Conservation (phyloP, 2,329 filamentous ascomycete species). For the Fusarium multiceps region DNA sequence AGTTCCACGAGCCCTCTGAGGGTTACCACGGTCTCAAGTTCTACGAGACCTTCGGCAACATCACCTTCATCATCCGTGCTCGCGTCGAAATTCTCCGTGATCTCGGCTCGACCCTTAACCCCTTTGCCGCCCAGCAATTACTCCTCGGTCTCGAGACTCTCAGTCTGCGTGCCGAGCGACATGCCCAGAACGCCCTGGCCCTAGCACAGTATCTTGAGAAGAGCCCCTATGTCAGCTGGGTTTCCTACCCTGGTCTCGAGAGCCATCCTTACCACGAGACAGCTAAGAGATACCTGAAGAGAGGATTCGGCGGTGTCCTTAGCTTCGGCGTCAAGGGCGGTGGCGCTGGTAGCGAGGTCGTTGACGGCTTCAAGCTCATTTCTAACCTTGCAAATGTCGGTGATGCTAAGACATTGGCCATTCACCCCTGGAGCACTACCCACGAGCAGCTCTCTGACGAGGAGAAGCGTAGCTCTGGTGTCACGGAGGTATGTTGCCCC, state of each 20-base stretch:
- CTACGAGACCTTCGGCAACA: conserved; percentile 88
- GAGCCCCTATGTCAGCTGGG: conserved; percentile 88
- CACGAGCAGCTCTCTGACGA: conserved; percentile 90
- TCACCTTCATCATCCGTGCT: conserved; percentile 85
- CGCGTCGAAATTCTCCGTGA: conserved; percentile 93
- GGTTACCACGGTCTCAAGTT: conserved; percentile 96
- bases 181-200: conserved; percentile 83
- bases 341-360: conserved; percentile 83
- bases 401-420: conserved; percentile 93
- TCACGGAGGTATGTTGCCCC: conserved; percentile 70
- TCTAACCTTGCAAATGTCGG: conserved; percentile 97
- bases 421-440: conserved; percentile 95
- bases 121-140: conserved; percentile 93
- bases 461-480: conserved; percentile 83
- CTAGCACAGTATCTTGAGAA: conserved; percentile 86
- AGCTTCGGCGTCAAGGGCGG: conserved; percentile 95
- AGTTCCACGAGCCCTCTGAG: conserved; percentile 88
- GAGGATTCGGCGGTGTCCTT: conserved; percentile 89
- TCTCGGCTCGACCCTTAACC: conserved; percentile 83
- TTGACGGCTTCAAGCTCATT: conserved; percentile 94
- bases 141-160: conserved; percentile 91
- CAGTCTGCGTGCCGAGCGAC: conserved; percentile 84
- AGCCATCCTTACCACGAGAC: conserved; percentile 82
- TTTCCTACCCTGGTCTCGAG: conserved; percentile 89
- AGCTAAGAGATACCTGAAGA: conserved; percentile 87